phyloP scores from a whole-genome alignment of 768 basidiomycete genomes.

The Trametes coccinea region DNA sequence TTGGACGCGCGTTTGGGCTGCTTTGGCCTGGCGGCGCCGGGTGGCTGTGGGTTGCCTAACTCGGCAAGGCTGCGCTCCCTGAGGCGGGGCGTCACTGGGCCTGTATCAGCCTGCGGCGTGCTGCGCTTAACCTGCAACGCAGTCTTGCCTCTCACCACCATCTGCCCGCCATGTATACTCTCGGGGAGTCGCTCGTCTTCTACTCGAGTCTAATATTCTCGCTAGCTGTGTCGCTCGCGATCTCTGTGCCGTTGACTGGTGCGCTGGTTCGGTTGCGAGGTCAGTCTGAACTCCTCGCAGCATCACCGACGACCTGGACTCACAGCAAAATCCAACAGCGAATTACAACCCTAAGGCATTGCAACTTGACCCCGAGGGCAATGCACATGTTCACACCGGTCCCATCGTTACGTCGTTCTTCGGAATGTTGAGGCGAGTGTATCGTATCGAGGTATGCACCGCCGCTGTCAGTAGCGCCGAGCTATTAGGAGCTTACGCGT shows the following conservation, averaged over 20 bases:
- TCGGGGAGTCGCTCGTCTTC: constrained; percentile 35
- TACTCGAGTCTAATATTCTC: constrained; percentile 51
- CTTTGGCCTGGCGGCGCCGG: constrained; percentile 22
- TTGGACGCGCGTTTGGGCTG: constrained; percentile 17
- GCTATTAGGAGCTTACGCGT: constrained; percentile 8
- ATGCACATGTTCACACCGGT: constrained; percentile 67
- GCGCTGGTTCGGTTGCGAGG: constrained; percentile 76
- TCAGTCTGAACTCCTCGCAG: background rate
- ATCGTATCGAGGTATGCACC: constrained; percentile 63
- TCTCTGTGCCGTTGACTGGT: constrained; percentile 51
- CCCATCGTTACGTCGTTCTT: constrained; percentile 78
- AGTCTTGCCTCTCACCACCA: constrained; percentile 17
- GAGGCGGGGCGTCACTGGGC: background rate
- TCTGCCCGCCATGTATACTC: constrained; percentile 18
- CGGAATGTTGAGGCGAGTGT: constrained; percentile 70
- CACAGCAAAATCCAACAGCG: constrained; percentile 1
- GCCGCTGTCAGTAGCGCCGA: background rate
- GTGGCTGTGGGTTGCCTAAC: constrained; percentile 18
- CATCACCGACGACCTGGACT: background rate
- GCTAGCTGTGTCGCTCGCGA: constrained; percentile 57
- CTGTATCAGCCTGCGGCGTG: background rate
- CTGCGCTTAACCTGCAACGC: constrained; percentile 1
- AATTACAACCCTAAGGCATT: constrained; percentile 87
- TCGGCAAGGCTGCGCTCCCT: constrained; percentile 3
- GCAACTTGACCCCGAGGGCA: constrained; percentile 75